Evolutionary conservation across 225 moss, liverwort and hornwort species (phyloP).

Genomic region (Lunularia cruciata): DNA sequence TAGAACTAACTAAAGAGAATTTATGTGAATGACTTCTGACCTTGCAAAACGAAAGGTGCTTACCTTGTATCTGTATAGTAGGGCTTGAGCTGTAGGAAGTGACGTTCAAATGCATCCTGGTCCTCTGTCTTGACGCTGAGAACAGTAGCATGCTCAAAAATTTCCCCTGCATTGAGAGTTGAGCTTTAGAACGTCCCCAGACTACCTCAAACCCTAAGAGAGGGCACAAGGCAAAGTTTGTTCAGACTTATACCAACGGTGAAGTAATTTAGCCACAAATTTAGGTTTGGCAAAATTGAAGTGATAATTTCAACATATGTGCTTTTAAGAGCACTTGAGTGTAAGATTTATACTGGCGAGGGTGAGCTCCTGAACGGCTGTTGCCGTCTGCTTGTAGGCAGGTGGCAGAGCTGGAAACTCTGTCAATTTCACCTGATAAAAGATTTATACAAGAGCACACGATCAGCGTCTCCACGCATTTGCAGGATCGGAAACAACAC

Average conservation of each 20-base stretch:
- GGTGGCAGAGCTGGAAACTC: constrained; percentile 71
- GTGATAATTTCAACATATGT: background rate
- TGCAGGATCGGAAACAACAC: background rate
- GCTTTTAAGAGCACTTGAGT: background rate
- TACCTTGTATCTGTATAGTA: constrained; percentile 96
- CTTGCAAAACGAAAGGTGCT: background rate
- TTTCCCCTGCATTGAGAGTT: constrained; percentile 47
- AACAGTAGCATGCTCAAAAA: constrained; percentile 78
- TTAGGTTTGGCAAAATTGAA: background rate
- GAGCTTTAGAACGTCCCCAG: background rate
- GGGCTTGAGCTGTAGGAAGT: constrained; percentile 80
- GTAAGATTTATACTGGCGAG: constrained; percentile 54
- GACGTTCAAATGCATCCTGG: constrained; percentile 90
- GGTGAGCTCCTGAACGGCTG: constrained; percentile 61
- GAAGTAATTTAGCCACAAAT: too few relatives aligned
- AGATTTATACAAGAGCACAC: background rate
- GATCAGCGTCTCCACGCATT: background rate
- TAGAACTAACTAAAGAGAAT: too few relatives aligned
- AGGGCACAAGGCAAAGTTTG: too few relatives aligned
- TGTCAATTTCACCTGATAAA: constrained; percentile 62
- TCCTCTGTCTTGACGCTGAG: constrained; percentile 83
- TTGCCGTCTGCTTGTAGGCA: constrained; percentile 54
- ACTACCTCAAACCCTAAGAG: constrained; percentile 9
- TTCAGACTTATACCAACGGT: too few relatives aligned
- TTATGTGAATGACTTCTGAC: too few relatives aligned